Evolutionary conservation across 2,329 filamentous ascomycete genomes (phyloP).

Genomic region (Dactylonectria estremocensis): DNA sequence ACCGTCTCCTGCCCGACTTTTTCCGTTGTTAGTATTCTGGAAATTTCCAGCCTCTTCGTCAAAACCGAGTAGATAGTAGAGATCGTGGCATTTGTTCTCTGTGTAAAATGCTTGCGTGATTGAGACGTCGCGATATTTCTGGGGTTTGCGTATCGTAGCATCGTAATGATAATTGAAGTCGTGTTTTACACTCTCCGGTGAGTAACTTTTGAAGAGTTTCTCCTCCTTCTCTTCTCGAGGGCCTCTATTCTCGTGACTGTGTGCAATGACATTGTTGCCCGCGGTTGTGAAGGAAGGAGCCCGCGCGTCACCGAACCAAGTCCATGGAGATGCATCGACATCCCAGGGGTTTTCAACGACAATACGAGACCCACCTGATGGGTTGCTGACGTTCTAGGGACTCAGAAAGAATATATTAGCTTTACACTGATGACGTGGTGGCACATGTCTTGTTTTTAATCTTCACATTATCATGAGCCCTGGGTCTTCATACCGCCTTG

Average conservation of each 20-base stretch:
- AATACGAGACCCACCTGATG: neutral
- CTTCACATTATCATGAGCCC: neutral
- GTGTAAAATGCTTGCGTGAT: neutral
- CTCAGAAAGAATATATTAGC: neutral
- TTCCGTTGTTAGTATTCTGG: neutral
- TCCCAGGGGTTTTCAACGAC: neutral
- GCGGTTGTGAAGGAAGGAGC: too few species aligned
- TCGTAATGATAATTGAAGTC: neutral
- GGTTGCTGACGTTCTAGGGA: neutral
- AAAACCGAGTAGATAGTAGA: neutral
- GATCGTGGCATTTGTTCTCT: neutral
- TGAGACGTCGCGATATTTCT: neutral
- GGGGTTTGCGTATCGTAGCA: too few species aligned
- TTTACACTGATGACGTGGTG: neutral
- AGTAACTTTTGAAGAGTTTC: too few species aligned
- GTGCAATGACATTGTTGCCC: too few species aligned
- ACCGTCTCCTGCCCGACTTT: neutral
- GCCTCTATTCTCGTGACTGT: too few species aligned
- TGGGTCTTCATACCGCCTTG: too few species aligned
- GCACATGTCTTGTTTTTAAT: neutral
- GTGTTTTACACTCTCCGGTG: neutral
- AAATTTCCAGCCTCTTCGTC: neutral
- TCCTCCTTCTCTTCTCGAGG: too few species aligned
- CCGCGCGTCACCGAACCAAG: neutral
- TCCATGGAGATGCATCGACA: neutral